Evolutionary conservation across 441 rosid species (phyloP).

Genomic region (Bruguiera hainesii): DNA sequence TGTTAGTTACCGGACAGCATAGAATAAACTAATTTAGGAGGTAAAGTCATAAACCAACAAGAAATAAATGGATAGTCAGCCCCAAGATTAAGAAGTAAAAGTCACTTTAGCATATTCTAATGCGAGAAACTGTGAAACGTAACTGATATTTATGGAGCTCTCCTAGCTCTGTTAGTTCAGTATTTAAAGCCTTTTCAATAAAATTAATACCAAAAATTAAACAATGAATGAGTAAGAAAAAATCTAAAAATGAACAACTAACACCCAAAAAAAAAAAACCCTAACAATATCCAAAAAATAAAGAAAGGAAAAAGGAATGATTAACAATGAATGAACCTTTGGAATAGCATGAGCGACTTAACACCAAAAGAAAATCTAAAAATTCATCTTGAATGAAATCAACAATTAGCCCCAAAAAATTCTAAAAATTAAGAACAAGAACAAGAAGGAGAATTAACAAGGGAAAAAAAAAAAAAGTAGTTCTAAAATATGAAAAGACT

Average conservation of each 20-base stretch:
- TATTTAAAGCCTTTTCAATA: no score
- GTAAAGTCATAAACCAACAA: neutral
- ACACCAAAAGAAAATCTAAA: no score
- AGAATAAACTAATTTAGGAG: neutral
- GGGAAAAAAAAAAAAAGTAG: neutral
- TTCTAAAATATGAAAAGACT: conserved; percentile 2
- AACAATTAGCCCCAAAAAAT: neutral
- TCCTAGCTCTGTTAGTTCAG: no score
- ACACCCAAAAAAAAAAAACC: no score
- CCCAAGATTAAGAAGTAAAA: neutral
- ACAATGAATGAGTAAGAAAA: no score
- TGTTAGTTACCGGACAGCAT: neutral
- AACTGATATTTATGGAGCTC: neutral
- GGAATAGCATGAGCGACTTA: no score
- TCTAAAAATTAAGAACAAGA: conserved; percentile 8
- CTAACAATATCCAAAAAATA: no score
- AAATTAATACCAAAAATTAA: no score
- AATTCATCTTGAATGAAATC: no score
- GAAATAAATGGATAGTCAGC: neutral
- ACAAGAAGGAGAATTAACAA: neutral
- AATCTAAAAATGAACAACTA: no score
- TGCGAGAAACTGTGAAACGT: neutral
- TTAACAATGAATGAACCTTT: no score
- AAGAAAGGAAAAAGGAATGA: no score
- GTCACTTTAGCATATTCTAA: neutral